phyloP scores from a whole-genome alignment of 1,139 yeast genomes.

The Scheffersomyces insectosa region DNA sequence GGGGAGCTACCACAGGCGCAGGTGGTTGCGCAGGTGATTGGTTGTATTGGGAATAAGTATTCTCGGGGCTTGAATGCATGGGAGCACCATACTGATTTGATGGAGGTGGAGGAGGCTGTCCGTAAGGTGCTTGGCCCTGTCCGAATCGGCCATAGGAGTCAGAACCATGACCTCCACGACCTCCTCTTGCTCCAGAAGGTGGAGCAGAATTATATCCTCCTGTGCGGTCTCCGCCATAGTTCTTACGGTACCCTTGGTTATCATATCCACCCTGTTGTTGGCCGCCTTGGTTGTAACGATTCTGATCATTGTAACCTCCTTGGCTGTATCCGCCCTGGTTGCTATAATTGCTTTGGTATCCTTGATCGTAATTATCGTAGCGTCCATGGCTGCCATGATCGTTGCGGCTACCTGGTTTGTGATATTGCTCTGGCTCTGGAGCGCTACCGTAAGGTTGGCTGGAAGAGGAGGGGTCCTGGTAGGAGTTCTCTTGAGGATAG shows the following conservation, averaged over 20 bases:
- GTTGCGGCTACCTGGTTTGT: neutral
- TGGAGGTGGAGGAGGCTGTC: slow-evolving; percentile 8
- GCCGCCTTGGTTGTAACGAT: neutral
- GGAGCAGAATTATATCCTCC: neutral
- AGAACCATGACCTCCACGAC: neutral
- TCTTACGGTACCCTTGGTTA: neutral
- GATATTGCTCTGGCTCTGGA: slow-evolving; percentile 12
- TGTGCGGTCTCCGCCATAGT: neutral
- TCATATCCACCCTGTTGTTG: slow-evolving; percentile 2
- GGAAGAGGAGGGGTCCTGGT: neutral
- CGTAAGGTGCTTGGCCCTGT: slow-evolving; percentile 5
- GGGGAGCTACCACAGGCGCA: neutral
- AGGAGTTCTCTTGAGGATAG: slow-evolving; percentile 24
- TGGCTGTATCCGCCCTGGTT: slow-evolving; percentile 4
- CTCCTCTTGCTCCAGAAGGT: neutral
- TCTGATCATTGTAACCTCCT: slow-evolving; percentile 1
- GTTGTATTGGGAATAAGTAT: slow-evolving; percentile 2
- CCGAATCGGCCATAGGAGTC: slow-evolving; percentile 9
- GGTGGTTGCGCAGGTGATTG: slow-evolving; percentile 8
- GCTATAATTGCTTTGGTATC: slow-evolving; percentile 1
- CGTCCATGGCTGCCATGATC: neutral
- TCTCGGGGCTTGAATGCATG: neutral
- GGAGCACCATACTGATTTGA: neutral
- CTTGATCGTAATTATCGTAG: neutral
- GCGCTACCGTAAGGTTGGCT: neutral